These are phyloP conservation scores for Fusarium sp. DNA, from an alignment of 2,329 filamentous ascomycete genomes.

Conservation along the genomic window DNA sequence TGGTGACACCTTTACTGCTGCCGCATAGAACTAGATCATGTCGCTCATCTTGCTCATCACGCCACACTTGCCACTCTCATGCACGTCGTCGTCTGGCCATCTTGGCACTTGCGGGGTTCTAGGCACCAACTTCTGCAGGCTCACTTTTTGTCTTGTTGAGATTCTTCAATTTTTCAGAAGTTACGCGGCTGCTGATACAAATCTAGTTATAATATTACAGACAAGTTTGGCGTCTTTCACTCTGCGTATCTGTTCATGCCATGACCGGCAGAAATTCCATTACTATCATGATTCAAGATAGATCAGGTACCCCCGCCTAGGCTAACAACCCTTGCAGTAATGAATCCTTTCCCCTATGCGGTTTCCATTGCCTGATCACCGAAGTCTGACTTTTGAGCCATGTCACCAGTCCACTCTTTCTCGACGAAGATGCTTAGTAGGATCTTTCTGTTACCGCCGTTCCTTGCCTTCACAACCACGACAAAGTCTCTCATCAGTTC, in stretches of 20 bases:
- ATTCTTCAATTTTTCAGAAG: not conserved
- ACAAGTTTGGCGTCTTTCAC: too few relatives aligned
- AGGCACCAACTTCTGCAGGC: not conserved
- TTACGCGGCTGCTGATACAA: not conserved
- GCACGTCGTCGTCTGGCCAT: not conserved
- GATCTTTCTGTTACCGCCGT: not conserved
- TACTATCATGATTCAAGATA: too few relatives aligned
- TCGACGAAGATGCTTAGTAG: not conserved
- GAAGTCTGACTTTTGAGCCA: too few relatives aligned
- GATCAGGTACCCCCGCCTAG: too few relatives aligned
- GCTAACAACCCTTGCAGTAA: too few relatives aligned
- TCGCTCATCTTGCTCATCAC: not conserved
- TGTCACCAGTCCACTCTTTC: not conserved
- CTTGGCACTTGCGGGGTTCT: not conserved
- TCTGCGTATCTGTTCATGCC: too few relatives aligned
- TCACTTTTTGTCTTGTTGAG: not conserved
- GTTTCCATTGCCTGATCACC: too few relatives aligned
- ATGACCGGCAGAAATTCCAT: too few relatives aligned
- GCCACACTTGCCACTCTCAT: not conserved
- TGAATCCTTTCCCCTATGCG: too few relatives aligned
- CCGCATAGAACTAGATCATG: not conserved
- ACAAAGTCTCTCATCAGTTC: not conserved
- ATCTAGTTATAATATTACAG: too few relatives aligned
- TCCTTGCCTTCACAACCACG: not conserved
- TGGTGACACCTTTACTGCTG: not conserved